These are phyloP conservation scores for Polytrichum commune DNA, from an alignment of 225 moss, liverwort and hornwort species.

Conservation along the genomic window DNA sequence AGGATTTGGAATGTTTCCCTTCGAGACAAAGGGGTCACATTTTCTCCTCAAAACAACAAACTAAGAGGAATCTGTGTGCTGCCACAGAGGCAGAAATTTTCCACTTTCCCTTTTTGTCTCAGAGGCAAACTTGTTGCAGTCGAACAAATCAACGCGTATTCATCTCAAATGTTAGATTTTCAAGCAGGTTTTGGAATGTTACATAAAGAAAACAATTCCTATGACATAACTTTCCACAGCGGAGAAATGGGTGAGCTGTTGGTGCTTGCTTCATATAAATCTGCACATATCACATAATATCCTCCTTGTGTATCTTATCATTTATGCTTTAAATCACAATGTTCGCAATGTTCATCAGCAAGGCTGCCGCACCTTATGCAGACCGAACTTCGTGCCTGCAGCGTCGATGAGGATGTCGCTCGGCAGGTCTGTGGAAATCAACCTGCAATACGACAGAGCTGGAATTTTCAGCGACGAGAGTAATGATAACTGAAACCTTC, in stretches of 20 bases:
- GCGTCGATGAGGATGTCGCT: slow-evolving; percentile 79
- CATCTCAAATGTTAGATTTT: no score
- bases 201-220: not conserved
- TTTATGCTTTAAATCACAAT: no score
- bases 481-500: not conserved
- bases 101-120: no score
- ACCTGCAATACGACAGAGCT: slow-evolving; percentile 37
- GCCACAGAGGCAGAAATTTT: no score
- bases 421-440: slow-evolving; percentile 71
- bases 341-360: not conserved
- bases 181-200: no score
- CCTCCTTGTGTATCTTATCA: no score
- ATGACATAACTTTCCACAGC: not conserved
- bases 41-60: no score
- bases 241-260: not conserved
- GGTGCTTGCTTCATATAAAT: not conserved
- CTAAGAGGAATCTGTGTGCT: not conserved
- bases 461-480: not conserved
- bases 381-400: slow-evolving; percentile 72
- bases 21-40: no score
- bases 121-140: no score
- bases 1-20: no score
- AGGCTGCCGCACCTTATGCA: slow-evolving; percentile 66
- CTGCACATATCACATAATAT: no score
- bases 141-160: no score